phyloP scores from a whole-genome alignment of 306 rosid genomes.

The Glycine latifolia region DNA sequence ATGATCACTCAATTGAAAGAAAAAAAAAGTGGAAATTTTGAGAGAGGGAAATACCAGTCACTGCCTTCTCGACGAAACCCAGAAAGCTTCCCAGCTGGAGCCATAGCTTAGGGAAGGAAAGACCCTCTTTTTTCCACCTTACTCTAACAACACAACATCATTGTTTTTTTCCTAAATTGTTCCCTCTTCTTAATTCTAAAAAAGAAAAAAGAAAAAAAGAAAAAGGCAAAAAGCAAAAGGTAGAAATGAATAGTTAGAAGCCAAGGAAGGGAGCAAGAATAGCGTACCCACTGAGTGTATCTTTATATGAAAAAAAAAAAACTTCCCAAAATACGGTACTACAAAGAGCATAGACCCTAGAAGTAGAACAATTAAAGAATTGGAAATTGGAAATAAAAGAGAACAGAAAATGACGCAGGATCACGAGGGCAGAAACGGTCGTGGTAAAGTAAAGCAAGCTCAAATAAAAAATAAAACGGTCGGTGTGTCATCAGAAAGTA shows the following conservation, averaged over 20 bases:
- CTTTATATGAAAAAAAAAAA: slow-evolving; percentile 6
- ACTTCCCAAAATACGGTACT: not conserved
- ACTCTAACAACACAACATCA: slow-evolving; percentile 59
- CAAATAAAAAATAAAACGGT: not conserved
- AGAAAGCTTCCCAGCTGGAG: slow-evolving; percentile 80
- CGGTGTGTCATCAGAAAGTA: too few species aligned
- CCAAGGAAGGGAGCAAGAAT: slow-evolving; percentile 28
- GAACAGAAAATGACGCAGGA: slow-evolving; percentile 56
- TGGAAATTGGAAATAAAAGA: not conserved
- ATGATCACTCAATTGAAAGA: slow-evolving; percentile 1
- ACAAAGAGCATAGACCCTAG: slow-evolving; percentile 18
- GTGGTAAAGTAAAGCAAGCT: slow-evolving; percentile 43
- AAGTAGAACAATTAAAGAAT: not conserved
- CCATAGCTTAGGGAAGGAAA: slow-evolving; percentile 61
- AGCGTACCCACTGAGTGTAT: too few species aligned
- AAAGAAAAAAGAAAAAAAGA: not conserved
- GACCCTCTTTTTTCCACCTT: slow-evolving; percentile 26
- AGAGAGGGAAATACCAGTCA: slow-evolving; percentile 67
- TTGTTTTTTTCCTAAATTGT: slow-evolving; percentile 41
- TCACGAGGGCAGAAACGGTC: slow-evolving; percentile 55
- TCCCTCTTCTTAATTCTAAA: slow-evolving; percentile 26
- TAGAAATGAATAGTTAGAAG: slow-evolving; percentile 36
- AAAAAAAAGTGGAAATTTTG: slow-evolving; percentile 20
- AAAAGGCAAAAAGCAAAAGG: slow-evolving; percentile 3
- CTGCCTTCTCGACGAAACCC: slow-evolving; percentile 79